These are phyloP conservation scores for Fusarium concolor DNA, from an alignment of 2,329 filamentous ascomycete genomes.

Conservation along the genomic window DNA sequence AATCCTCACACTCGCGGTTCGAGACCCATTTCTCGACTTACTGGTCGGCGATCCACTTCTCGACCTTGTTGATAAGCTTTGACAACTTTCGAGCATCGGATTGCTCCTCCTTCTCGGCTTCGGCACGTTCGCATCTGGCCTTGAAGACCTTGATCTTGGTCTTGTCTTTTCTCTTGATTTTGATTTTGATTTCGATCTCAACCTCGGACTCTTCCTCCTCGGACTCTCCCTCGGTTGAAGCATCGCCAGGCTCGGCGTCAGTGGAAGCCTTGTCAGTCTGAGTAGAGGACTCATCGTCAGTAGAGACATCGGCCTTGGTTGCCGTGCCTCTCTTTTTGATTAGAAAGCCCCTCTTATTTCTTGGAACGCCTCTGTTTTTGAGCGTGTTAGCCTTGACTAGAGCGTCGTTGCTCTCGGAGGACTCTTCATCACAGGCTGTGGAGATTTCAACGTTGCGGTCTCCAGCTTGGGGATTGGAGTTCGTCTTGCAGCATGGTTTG, in stretches of 20 bases:
- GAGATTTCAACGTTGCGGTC: no score
- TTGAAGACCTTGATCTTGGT: constrained; percentile 44
- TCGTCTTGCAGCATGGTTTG: no score
- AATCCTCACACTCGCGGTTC: not conserved
- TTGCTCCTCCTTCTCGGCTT: no score
- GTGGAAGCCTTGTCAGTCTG: not conserved
- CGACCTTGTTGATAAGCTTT: not conserved
- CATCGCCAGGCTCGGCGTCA: not conserved
- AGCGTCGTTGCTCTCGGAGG: not conserved
- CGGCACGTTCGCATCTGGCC: not conserved
- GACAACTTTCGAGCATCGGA: not conserved
- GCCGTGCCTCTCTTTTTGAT: no score
- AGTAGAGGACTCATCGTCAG: not conserved
- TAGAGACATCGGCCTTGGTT: not conserved
- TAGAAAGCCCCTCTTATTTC: no score
- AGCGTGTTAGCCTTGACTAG: constrained; percentile 10
- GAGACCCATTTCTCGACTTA: constrained; percentile 42
- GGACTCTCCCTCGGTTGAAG: no score
- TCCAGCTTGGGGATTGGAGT: no score
- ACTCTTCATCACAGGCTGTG: no score
- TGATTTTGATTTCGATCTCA: no score
- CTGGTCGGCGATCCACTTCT: not conserved
- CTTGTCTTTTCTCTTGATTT: no score
- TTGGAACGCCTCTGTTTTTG: not conserved
- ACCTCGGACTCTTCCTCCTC: not conserved